phyloP scores from a whole-genome alignment of 108 stramenopile species.

The Mediolabrus comicus region DNA sequence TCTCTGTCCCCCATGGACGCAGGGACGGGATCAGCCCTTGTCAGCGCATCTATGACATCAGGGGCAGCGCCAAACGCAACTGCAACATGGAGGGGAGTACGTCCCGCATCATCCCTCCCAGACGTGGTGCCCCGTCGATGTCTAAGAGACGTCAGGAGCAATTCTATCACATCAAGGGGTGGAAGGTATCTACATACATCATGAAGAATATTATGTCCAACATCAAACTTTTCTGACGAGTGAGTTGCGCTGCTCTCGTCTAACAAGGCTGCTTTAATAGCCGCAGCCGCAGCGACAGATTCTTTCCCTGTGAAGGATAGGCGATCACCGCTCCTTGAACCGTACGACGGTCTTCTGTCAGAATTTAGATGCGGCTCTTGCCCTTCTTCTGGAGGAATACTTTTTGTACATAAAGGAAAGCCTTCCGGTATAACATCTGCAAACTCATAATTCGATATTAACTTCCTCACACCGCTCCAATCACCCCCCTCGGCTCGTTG shows the following conservation, averaged over 20 bases:
- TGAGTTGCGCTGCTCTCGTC: conserved; percentile 1
- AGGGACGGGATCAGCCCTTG: conserved; percentile 20
- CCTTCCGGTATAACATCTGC: conserved; percentile 18
- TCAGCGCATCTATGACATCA: conserved; percentile 25
- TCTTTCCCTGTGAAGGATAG: conserved; percentile 30
- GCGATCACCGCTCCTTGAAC: conserved; percentile 20
- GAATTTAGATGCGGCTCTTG: background rate
- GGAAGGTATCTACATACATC: conserved; percentile 31
- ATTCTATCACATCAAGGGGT: conserved; percentile 33
- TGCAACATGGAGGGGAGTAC: conserved; percentile 45
- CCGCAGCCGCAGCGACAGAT: conserved; percentile 29
- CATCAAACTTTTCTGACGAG: background rate
- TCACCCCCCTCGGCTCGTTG: conserved; percentile 15
- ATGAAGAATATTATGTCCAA: conserved; percentile 34
- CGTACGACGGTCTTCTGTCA: conserved; percentile 27
- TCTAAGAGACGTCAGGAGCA: conserved; percentile 11
- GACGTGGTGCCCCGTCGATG: conserved; percentile 16
- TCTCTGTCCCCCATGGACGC: conserved; percentile 29
- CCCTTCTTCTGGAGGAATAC: background rate
- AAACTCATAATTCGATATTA: conserved; percentile 25
- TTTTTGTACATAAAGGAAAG: background rate
- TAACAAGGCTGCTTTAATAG: conserved; percentile 2
- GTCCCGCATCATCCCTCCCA: conserved; percentile 12
- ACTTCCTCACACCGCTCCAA: conserved; percentile 24
- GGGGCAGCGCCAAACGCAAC: conserved; percentile 23